Evolutionary conservation across 2,329 filamentous ascomycete genomes (phyloP), one percentile per base, ranked within the genome.

Genomic region (Alternaria sp.): DNA sequence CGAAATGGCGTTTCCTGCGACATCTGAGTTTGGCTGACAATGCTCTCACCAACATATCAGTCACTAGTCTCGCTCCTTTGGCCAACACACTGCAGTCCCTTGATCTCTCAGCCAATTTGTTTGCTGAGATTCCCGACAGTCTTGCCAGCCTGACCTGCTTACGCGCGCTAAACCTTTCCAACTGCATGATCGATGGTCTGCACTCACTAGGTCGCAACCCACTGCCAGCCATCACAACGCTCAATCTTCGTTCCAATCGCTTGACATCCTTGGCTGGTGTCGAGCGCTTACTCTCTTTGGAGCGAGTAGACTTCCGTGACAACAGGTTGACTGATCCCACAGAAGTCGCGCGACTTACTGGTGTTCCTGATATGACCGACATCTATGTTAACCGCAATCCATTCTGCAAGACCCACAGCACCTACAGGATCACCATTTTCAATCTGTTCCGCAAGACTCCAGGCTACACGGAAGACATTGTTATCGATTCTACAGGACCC

Each of bases 131-230:
- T 53, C 95, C 95, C 1, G 95, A 98, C 76, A 95, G 91, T 70
- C 81, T 99, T 56, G 90, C 93, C 11, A 91, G 87, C 9, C 82
- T 99, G 57, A 93, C 92, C 21, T 90, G 92, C 28, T 85, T 99
- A n/a, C 88, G 93, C 64, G 93, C 95, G 24, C 81, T 99, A 53
- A 98, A 99, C 71, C 83, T 99, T 26, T 96, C 94, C 4, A 91
- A 96, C 71, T 98, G 94, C 83, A 97, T 98, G 93, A 98, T 99
- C 63, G 91, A 94, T 68, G 95, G 93, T 14, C 83, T 99, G 55
- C 91, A 96, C 70, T 97, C 94, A 2, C 82, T 99, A 40, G 88
- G 88, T 2, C 88, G 90, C 63, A 95, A 90, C 70, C 92, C 95
- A 11, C 84, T 99, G 5, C 94, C 95, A 28, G 94, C 95, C 21